phyloP scores from a whole-genome alignment of 1,284 basidiomycete genomes.

The Ganoderma lucidum region DNA sequence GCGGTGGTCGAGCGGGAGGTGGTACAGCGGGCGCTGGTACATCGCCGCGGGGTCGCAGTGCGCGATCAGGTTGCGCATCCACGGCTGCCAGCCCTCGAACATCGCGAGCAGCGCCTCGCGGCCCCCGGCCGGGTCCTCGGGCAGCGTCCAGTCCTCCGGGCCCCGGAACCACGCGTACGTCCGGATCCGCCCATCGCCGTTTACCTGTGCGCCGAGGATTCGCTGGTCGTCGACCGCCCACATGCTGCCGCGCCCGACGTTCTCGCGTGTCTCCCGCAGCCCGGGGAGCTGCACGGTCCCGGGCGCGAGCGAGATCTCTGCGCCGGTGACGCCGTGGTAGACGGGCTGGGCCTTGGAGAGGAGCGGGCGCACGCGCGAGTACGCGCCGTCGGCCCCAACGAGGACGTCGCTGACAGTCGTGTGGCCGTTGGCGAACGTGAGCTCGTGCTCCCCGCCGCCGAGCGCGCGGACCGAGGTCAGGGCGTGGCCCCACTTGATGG shows the following conservation, averaged over 20 bases:
- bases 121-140: constrained; percentile 16
- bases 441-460: constrained; percentile 21
- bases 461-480: constrained; percentile 13
- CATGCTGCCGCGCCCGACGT: constrained; percentile 16
- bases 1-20: constrained; percentile 21
- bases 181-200: constrained; percentile 24
- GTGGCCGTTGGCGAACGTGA: constrained; percentile 22
- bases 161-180: constrained; percentile 20
- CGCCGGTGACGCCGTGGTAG: constrained; percentile 20
- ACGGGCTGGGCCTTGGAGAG: constrained; percentile 15
- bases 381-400: constrained; percentile 56
- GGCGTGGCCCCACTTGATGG: constrained; percentile 22
- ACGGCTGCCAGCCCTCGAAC: constrained; percentile 23
- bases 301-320: constrained; percentile 18
- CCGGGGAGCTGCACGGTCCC: constrained; percentile 12
- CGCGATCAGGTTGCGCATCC: constrained; percentile 23
- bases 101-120: constrained; percentile 17
- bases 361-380: constrained; percentile 49
- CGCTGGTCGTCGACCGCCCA: constrained; percentile 6
- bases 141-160: constrained; percentile 12
- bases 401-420: constrained; percentile 36
- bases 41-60: constrained; percentile 20
- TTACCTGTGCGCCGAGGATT: constrained; percentile 7
- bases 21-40: constrained; percentile 24
- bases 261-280: constrained; percentile 14